Base-by-base conservation (phyloP, 1,284 basidiomycete genomes). In the Xerocomus nothofagi region DNA sequence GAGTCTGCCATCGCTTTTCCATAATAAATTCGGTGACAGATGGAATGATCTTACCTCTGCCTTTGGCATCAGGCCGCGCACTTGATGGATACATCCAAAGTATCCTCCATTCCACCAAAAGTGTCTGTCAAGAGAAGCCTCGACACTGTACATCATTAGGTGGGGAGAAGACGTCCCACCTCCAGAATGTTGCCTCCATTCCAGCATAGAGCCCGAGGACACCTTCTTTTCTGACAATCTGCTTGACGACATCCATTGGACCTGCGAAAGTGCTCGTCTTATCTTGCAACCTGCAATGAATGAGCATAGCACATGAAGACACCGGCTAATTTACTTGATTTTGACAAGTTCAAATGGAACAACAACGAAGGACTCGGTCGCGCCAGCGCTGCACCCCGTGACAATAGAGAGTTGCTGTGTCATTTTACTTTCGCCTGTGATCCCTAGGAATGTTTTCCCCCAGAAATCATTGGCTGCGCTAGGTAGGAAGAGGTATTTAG, bases 271-370 rank as follows among this genome's bases (percentile, higher is more conserved):
- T 91, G 59, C 89, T 91, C 20, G 81, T 76, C 71, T 96, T 95
- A 71, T 96, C 93, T 74, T 98, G 96, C 49, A 98, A 73, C 61
- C 92, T 89, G 42, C 9, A 15, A 17, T 29, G 6, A 46, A 34
- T 65, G 43, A 59, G 40, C 3, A 47, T 18, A 15, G 3, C 2
- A 18, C 20, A 21, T 10, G 41, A 39, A 43, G 14, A 21, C 20
- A 42, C 15, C 14, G 3, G 11, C 32, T 41, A 18, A 3, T 69
- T 36, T 52, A 87, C 86, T 84, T 87, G 71, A 98, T 97, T 73
- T 99, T 98, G 60, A 98, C 95, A 20, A 98, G 83, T 71, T 99
- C 95, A 61, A 98, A 98, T 0, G 95, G 95, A 2, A 97, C 94
- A 15, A 91, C 88, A 21, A 93, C 87, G 61, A 97, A 84, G 57